phyloP scores from a whole-genome alignment of 2,329 filamentous ascomycete species.

The Pseudopyrenochaeta lycopersici region DNA sequence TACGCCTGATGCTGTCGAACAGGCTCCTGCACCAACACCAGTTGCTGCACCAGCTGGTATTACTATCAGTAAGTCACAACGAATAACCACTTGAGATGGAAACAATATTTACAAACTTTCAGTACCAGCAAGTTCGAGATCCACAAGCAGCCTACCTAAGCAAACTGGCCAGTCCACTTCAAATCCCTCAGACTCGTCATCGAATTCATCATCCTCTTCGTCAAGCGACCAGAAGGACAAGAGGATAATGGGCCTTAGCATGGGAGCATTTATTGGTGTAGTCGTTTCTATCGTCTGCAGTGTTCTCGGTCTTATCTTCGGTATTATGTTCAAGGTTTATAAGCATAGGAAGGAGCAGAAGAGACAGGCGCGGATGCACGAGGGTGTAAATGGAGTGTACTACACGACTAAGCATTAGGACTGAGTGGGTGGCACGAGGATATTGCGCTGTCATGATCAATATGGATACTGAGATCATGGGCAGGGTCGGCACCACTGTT shows the following conservation, averaged over 20 bases:
- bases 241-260: constrained; percentile 20
- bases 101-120: not conserved
- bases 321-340: constrained; percentile 22
- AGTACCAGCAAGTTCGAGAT: not conserved
- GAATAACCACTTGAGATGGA: too few species aligned
- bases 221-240: constrained; percentile 5
- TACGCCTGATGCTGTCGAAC: constrained; percentile 8
- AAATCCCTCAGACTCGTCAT: not conserved
- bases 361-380: constrained; percentile 6
- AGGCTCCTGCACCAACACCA: not conserved
- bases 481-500: too few species aligned
- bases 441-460: too few species aligned
- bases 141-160: not conserved
- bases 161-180: not conserved
- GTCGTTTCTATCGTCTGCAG: constrained; percentile 16
- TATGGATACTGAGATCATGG: too few species aligned
- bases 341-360: constrained; percentile 19
- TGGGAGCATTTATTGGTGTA: constrained; percentile 21
- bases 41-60: not conserved
- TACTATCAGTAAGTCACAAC: not conserved
- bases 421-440: too few species aligned
- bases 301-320: constrained; percentile 18
- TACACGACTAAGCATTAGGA: constrained; percentile 2
- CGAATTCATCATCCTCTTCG: not conserved
- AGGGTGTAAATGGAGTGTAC: not conserved